Percentiles rank a stretch among this genome's conserved stretches.
Evolutionary conservation across 768 basidiomycete species (phyloP).

Genomic region (Suillus discolor): DNA sequence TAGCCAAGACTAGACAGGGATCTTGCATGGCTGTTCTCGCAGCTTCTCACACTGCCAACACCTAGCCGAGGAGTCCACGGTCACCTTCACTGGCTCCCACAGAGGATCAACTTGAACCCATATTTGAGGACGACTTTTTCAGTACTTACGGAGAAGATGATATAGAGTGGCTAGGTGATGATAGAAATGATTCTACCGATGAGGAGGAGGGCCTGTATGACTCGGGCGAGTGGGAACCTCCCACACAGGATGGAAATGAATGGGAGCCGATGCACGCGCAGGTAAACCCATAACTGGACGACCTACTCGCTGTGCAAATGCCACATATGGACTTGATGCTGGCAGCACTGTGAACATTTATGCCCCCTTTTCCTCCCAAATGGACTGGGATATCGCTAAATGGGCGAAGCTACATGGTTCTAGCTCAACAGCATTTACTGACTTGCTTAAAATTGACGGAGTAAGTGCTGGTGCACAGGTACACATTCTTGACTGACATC

Average conservation of each 20-base stretch:
- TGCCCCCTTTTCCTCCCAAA: no score
- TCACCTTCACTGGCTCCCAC: not conserved
- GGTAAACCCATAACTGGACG: not conserved
- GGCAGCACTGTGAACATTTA: conserved; percentile 5
- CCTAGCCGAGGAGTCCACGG: no score
- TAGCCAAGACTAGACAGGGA: not conserved
- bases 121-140: not conserved
- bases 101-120: not conserved
- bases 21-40: not conserved
- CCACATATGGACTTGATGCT: not conserved
- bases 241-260: no score
- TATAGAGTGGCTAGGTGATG: not conserved
- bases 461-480: conserved; percentile 24
- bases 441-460: conserved; percentile 41
- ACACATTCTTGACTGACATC: not conserved
- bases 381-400: conserved; percentile 43
- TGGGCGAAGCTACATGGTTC: conserved; percentile 43
- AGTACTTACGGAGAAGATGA: not conserved
- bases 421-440: conserved; percentile 39
- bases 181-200: not conserved
- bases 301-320: not conserved
- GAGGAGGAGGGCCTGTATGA: not conserved
- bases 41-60: not conserved
- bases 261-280: not conserved
- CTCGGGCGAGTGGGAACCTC: not conserved